These are phyloP conservation scores for Schwanniomyces vanrijiae DNA, from an alignment of 805 yeast species.

Conservation along the genomic window DNA sequence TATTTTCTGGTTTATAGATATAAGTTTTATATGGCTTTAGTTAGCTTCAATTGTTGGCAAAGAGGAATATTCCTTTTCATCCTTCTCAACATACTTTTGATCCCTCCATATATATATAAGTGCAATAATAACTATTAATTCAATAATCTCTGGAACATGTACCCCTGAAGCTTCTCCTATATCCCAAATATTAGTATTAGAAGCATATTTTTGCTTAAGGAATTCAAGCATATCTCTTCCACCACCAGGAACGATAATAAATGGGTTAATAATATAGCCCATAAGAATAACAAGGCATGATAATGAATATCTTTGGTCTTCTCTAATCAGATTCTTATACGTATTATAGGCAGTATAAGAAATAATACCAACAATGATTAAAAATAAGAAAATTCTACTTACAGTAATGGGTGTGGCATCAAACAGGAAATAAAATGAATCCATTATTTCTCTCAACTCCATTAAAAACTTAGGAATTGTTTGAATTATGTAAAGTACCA, in stretches of 20 bases:
- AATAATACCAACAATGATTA: neutral
- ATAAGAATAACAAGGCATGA: neutral
- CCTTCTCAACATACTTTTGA: conserved; percentile 1
- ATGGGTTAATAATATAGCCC: neutral
- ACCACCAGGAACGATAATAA: neutral
- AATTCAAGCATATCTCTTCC: neutral
- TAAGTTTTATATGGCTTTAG: too few species aligned
- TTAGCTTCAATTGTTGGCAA: too few species aligned
- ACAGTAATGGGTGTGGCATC: neutral
- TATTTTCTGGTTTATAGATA: too few species aligned
- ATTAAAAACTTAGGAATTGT: neutral
- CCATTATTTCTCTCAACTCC: neutral
- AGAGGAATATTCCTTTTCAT: conserved; percentile 1
- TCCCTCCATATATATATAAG: conserved; percentile 2
- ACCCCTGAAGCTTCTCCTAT: neutral
- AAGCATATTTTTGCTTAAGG: neutral
- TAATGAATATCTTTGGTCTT: neutral
- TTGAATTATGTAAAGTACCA: neutral
- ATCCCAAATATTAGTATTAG: neutral
- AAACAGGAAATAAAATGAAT: neutral
- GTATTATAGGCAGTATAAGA: neutral
- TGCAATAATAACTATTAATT: neutral
- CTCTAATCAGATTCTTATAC: neutral
- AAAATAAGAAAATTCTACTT: neutral
- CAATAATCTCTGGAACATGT: conserved; percentile 3